Evolutionary conservation across 305 asterid species (phyloP), one percentile per base, ranked within the genome.

Genomic region (Fraxinus baroniana): DNA sequence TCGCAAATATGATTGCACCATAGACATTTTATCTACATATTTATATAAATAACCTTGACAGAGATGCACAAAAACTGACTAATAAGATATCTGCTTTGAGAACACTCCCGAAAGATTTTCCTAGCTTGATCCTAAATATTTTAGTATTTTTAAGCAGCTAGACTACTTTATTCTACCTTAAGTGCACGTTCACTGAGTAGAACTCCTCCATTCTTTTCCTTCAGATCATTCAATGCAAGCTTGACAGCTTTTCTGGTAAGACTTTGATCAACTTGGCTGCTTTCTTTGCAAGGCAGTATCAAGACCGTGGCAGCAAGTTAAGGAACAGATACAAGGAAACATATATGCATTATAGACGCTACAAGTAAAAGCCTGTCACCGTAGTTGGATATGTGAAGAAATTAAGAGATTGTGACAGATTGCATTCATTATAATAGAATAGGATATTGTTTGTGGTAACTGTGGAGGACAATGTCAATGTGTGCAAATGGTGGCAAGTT

Each of bases 131-230:
- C 81, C 66, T 79, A 24, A 24, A 70, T 70, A 52, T 81, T 74
- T 28, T 37, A 26, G 79, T 72, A 37, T 18, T 73, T 20, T 37
- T 84, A 49, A 28, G 41, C 13, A 76, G 77, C 70, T 44, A 35
- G 37, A 68, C 18, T 44, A 82, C 12, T 17, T 75, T 37, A 72
- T 76, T 73, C 33, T 79, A 94, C 99, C 98, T 96, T 94, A 73
- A 85, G 89, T 60, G 98, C 97, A 52, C 86, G 98, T 70, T 87
- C 91, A 84, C 98, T 93, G 68, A 92, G 94, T 75, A 95, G 90
- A 78, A 89, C 84, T 32, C 97, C 97, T 46, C 78, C 87, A 72
- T 93, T 86, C 75, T 82, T 91, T 84, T 92, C 92, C 93, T 96
- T 96, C 85, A 94, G 81, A 18, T 93, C 95, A 75, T 90, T 82